These are phyloP conservation scores for Xylaria longipes DNA, from an alignment of 495 filamentous ascomycete genomes.

Conservation along the genomic window DNA sequence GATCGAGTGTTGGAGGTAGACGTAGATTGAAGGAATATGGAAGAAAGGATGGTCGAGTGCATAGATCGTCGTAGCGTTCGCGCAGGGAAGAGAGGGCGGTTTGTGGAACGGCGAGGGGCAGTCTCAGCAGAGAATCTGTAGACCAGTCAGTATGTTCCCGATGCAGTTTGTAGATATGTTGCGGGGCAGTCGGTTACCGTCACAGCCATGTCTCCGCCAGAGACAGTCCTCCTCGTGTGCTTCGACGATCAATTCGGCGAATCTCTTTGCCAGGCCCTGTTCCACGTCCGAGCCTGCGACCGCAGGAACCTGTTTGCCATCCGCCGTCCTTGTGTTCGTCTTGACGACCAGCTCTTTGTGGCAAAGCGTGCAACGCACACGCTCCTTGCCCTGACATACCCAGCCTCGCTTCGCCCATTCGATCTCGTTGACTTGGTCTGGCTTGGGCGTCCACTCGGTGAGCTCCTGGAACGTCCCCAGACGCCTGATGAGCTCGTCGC, in stretches of 20 bases:
- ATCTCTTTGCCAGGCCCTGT: constrained; percentile 77
- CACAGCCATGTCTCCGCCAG: constrained; percentile 85
- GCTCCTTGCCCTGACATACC: constrained; percentile 81
- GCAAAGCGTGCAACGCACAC: constrained; percentile 84
- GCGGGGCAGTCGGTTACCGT: constrained; percentile 63
- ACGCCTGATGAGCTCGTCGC: constrained; percentile 78
- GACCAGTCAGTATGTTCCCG: constrained; percentile 37
- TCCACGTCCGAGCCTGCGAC: constrained; percentile 60
- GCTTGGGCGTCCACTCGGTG: constrained; percentile 85
- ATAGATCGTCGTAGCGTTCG: constrained; percentile 65
- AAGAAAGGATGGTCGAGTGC: constrained; percentile 51
- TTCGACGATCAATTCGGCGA: constrained; percentile 71
- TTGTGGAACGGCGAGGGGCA: constrained; percentile 63
- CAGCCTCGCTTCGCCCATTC: constrained; percentile 96
- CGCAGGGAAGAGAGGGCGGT: constrained; percentile 62
- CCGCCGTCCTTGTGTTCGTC: constrained; percentile 71
- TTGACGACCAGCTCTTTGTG: constrained; percentile 81
- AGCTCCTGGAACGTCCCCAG: constrained; percentile 88
- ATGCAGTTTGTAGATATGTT: constrained; percentile 47
- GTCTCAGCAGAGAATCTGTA: constrained; percentile 51
- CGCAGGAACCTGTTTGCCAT: constrained; percentile 65
- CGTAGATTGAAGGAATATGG: constrained; percentile 61
- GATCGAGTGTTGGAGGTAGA: constrained; percentile 51
- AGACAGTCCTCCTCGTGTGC: constrained; percentile 83
- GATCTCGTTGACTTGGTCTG: constrained; percentile 82